phyloP scores from a whole-genome alignment of 495 filamentous ascomycete genomes.

The Xylaria palmicola region DNA sequence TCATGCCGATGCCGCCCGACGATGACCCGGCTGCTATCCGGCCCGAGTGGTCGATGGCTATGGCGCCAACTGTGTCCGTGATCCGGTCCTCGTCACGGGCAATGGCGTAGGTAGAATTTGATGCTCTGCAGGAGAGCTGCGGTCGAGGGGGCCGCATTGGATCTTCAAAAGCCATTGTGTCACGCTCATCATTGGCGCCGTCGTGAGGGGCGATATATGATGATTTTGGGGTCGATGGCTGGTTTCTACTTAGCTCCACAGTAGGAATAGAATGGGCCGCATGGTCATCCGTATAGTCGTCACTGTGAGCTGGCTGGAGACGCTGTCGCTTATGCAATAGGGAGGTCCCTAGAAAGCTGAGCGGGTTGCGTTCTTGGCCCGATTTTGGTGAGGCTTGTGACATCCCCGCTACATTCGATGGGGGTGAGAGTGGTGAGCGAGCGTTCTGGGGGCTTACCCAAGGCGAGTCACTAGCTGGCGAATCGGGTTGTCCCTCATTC shows the following conservation, averaged over 20 bases:
- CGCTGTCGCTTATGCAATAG: slow-evolving; percentile 7
- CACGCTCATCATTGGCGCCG: slow-evolving; percentile 10
- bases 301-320: not conserved
- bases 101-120: not conserved
- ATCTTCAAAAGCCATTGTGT: not conserved
- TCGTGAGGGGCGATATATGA: slow-evolving; percentile 16
- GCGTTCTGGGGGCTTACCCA: not conserved
- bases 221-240: not conserved
- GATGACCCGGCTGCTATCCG: slow-evolving; percentile 96
- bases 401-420: not conserved
- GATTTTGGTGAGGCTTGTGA: slow-evolving; percentile 8
- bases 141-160: not conserved
- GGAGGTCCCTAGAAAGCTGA: slow-evolving; percentile 17
- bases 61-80: slow-evolving; percentile 92
- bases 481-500: slow-evolving; percentile 60
- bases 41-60: slow-evolving; percentile 81
- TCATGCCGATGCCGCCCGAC: slow-evolving; percentile 99
- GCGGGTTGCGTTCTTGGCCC: slow-evolving; percentile 9
- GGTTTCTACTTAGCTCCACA: not conserved
- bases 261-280: not conserved
- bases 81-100: slow-evolving; percentile 38
- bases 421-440: not conserved
- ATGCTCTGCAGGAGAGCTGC: too few species aligned
- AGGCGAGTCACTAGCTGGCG: slow-evolving; percentile 29
- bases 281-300: not conserved